A percentile compares a stretch with the other conserved stretches of the same genome.
phyloP scores from a whole-genome alignment of 805 yeast genomes.

The Trichomonascus vanleenenianus region DNA sequence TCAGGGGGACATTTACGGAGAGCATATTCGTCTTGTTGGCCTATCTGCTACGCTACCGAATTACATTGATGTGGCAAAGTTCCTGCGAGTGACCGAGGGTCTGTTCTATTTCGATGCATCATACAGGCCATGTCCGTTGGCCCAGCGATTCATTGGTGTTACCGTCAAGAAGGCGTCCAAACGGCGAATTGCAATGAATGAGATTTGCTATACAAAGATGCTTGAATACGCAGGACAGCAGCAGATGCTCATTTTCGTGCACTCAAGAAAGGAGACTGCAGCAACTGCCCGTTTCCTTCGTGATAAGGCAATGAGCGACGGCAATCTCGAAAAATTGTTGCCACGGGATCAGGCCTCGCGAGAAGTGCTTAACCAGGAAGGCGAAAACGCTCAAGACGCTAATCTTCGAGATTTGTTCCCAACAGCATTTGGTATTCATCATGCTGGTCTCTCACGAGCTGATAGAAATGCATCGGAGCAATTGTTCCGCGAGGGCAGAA shows the following conservation, averaged over 20 bases:
- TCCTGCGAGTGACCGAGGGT: slow-evolving; percentile 62
- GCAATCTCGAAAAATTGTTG: slow-evolving; percentile 37
- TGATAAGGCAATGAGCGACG: slow-evolving; percentile 52
- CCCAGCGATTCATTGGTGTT: slow-evolving; percentile 81
- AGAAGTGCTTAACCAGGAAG: slow-evolving; percentile 58
- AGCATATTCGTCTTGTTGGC: slow-evolving; percentile 65
- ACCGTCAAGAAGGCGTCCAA: slow-evolving; percentile 77
- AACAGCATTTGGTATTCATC: slow-evolving; percentile 80
- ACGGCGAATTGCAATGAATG: slow-evolving; percentile 75
- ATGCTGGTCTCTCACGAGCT: slow-evolving; percentile 71
- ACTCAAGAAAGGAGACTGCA: slow-evolving; percentile 85
- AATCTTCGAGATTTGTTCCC: slow-evolving; percentile 54
- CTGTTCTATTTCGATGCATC: slow-evolving; percentile 75
- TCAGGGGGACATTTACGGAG: slow-evolving; percentile 36
- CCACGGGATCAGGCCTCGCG: slow-evolving; percentile 48
- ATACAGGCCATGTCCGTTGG: slow-evolving; percentile 87
- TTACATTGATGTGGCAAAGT: slow-evolving; percentile 76
- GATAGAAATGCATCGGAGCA: slow-evolving; percentile 80
- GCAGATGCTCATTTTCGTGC: slow-evolving; percentile 86
- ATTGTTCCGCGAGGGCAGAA: slow-evolving; percentile 77
- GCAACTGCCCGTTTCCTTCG: slow-evolving; percentile 72
- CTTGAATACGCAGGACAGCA: slow-evolving; percentile 55
- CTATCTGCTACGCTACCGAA: slow-evolving; percentile 91
- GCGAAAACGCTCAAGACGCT: slow-evolving; percentile 45
- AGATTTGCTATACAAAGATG: slow-evolving; percentile 79